Conservation (phyloP, 768 basidiomycete genomes). For the Chlorophyllum brunneum region DNA sequence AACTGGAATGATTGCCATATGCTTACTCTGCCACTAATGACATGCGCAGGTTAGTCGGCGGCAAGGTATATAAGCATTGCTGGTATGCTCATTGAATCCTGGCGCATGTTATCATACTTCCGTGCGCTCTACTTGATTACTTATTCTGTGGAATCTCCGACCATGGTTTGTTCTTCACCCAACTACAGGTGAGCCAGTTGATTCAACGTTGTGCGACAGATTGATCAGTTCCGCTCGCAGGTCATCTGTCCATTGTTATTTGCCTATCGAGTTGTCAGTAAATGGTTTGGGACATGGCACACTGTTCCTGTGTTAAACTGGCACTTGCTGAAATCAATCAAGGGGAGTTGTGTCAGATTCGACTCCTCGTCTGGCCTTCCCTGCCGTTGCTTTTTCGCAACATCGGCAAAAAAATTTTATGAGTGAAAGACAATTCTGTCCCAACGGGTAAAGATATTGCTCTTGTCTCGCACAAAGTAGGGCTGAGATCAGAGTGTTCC, state of each 20-base stretch:
- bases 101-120: background rate
- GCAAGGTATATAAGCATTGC: slow-evolving; percentile 3
- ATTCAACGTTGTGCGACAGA: too few relatives aligned
- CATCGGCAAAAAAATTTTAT: too few relatives aligned
- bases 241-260: slow-evolving; percentile 1
- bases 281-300: background rate
- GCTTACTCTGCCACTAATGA: background rate
- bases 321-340: background rate
- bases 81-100: slow-evolving; percentile 2
- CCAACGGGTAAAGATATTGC: too few relatives aligned
- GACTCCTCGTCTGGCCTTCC: background rate
- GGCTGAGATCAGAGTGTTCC: too few relatives aligned
- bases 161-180: slow-evolving; percentile 1
- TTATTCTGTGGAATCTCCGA: background rate
- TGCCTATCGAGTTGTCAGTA: background rate
- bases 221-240: too few relatives aligned
- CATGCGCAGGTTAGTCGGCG: background rate
- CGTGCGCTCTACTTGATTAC: background rate
- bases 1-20: background rate
- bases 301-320: background rate
- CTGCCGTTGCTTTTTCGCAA: background rate
- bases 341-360: background rate
- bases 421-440: too few relatives aligned
- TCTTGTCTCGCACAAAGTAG: too few relatives aligned
- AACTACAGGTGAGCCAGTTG: background rate